A percentile compares a stretch with the other conserved stretches of the same genome.
Evolutionary conservation across 352 stramenopile genomes (phyloP).

Genomic region (Sclerospora graminicola): DNA sequence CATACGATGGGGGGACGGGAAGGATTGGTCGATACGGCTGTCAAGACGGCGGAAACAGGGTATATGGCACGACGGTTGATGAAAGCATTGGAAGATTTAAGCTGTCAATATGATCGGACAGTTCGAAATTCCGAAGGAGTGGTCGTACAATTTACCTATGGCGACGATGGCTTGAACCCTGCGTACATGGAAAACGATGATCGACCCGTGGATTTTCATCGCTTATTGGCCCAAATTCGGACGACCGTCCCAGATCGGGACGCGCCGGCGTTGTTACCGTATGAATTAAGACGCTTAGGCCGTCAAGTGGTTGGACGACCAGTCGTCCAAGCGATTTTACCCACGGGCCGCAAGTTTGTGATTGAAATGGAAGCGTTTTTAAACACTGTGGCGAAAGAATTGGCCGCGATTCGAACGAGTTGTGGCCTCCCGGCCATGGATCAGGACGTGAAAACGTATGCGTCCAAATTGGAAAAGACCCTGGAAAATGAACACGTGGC

Average conservation of each 20-base stretch:
- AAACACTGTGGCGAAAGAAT: slow-evolving; percentile 44
- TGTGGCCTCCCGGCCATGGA: slow-evolving; percentile 65
- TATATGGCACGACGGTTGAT: slow-evolving; percentile 99
- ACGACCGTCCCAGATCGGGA: slow-evolving; percentile 65
- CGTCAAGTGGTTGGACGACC: slow-evolving; percentile 76
- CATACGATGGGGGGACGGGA: slow-evolving; percentile 99
- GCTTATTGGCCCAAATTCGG: slow-evolving; percentile 86
- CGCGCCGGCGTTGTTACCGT: slow-evolving; percentile 56
- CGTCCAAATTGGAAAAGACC: slow-evolving; percentile 45
- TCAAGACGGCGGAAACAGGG: slow-evolving; percentile 99
- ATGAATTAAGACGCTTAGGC: slow-evolving; percentile 77
- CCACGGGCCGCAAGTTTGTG: slow-evolving; percentile 84
- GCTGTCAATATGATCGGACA: slow-evolving; percentile 90
- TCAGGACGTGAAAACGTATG: slow-evolving; percentile 49
- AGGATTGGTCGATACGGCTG: slow-evolving; percentile 98
- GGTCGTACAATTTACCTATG: slow-evolving; percentile 99
- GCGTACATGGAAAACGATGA: slow-evolving; percentile 93
- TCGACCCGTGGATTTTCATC: slow-evolving; percentile 93
- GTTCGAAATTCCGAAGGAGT: slow-evolving; percentile 82
- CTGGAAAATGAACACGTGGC: too few relatives aligned
- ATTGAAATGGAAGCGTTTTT: slow-evolving; percentile 86
- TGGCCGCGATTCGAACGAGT: slow-evolving; percentile 38
- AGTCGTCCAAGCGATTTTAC: slow-evolving; percentile 78
- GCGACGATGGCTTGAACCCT: slow-evolving; percentile 98
- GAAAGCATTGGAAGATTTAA: slow-evolving; percentile 97